Conservation (phyloP, 129 eudicot species). For the Lactuca saligna region DNA sequence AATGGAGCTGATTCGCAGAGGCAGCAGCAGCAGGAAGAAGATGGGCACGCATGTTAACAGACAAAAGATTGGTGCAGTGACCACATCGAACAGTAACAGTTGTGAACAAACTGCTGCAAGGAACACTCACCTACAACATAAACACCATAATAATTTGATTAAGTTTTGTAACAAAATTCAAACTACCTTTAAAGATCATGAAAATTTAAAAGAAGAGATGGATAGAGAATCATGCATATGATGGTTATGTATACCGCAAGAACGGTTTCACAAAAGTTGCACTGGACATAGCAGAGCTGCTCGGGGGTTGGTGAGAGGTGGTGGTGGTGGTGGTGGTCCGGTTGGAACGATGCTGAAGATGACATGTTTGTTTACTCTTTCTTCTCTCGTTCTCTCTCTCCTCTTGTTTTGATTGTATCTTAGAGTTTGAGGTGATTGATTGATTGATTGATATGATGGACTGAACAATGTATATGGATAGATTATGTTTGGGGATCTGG, state of each 20-base stretch:
- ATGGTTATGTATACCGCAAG: conserved; percentile 44
- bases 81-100: conserved; percentile 96
- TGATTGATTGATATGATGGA: conserved; percentile 74
- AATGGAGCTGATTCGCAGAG: conserved; percentile 63
- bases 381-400: conserved; percentile 4
- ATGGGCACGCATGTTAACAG: conserved; percentile 63
- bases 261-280: conserved; percentile 78
- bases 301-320: conserved; percentile 68
- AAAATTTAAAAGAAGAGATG: too few species aligned
- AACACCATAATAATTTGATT: not conserved
- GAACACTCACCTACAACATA: conserved; percentile 81
- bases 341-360: conserved; percentile 70
- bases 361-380: conserved; percentile 55
- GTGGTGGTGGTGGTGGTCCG: conserved; percentile 66
- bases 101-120: conserved; percentile 76
- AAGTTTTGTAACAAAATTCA: too few species aligned
- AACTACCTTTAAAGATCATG: too few species aligned
- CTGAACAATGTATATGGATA: conserved; percentile 49
- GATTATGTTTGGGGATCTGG: conserved; percentile 71
- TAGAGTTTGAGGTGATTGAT: conserved; percentile 60
- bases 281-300: conserved; percentile 87
- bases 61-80: conserved; percentile 79
- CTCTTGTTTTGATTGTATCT: conserved; percentile 18
- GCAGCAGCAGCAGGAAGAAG: conserved; percentile 51
- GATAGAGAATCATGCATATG: too few species aligned